Percentiles rank a stretch among this genome's conserved stretches.
These are phyloP conservation scores for Butyriboletus loyo DNA, from an alignment of 768 basidiomycete genomes.

Conservation along the genomic window DNA sequence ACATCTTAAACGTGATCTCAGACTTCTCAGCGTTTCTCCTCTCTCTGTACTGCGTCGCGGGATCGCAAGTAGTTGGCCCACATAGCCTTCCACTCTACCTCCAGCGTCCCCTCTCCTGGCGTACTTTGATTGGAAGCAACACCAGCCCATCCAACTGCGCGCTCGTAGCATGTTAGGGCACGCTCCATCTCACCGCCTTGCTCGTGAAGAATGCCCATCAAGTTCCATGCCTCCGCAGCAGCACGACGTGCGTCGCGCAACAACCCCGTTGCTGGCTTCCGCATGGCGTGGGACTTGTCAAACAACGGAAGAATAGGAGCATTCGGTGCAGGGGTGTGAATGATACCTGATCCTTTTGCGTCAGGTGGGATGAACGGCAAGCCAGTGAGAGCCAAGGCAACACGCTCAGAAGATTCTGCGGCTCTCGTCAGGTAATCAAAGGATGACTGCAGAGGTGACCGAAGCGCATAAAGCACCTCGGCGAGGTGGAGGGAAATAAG, in stretches of 20 bases:
- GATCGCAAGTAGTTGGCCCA: constrained; percentile 60
- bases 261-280: constrained; percentile 51
- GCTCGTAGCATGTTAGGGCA: constrained; percentile 63
- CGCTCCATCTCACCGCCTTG: constrained; percentile 29
- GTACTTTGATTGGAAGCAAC: constrained; percentile 36
- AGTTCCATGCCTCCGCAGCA: constrained; percentile 72
- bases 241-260: constrained; percentile 69
- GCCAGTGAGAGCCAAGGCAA: constrained; percentile 53
- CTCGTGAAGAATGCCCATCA: constrained; percentile 68
- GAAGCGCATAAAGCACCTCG: constrained; percentile 60
- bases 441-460: constrained; percentile 41
- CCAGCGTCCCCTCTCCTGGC: constrained; percentile 51
- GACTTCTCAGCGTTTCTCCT: constrained; percentile 1
- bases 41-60: constrained; percentile 27
- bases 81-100: constrained; percentile 59
- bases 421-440: constrained; percentile 58
- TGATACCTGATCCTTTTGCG: constrained; percentile 32
- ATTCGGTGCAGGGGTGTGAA: constrained; percentile 38
- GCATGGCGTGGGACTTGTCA: constrained; percentile 47
- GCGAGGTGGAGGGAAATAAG: constrained; percentile 70
- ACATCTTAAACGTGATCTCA: background rate
- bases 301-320: constrained; percentile 44
- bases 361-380: constrained; percentile 35
- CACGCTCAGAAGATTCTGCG: constrained; percentile 65
- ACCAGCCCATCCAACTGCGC: constrained; percentile 69